phyloP scores from a whole-genome alignment of 2,329 filamentous ascomycete species.

The Xylariales sp. region DNA sequence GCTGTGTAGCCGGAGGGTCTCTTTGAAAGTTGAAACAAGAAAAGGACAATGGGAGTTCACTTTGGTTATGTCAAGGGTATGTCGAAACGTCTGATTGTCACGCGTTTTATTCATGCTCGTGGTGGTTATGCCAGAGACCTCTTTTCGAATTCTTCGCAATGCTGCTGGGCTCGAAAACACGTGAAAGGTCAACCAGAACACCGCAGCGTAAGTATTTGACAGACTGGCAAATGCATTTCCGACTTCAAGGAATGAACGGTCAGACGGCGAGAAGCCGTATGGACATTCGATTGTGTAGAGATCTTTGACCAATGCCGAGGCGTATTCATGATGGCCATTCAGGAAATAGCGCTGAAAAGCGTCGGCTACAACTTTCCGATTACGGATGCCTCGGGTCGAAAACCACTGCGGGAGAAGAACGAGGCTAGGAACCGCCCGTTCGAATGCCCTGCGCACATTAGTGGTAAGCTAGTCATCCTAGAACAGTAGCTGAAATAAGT shows the following conservation, averaged over 20 bases:
- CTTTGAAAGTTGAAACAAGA: conserved; percentile 15
- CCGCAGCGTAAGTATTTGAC: background rate
- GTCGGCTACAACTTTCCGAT: conserved; percentile 5
- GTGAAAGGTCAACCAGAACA: conserved; percentile 12
- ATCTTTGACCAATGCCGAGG: background rate
- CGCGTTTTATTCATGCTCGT: background rate
- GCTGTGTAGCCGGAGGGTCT: conserved; percentile 5
- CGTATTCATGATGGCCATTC: background rate
- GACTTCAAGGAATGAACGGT: conserved; percentile 1
- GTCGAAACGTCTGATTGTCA: background rate
- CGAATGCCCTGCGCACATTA: background rate
- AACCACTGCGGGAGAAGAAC: conserved; percentile 12
- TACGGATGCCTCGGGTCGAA: background rate
- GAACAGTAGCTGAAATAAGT: background rate
- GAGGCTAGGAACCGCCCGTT: conserved; percentile 1
- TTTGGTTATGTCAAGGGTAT: conserved; percentile 6
- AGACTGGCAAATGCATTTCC: background rate
- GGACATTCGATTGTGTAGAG: conserved; percentile 2
- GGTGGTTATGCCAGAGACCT: background rate
- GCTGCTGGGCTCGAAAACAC: background rate
- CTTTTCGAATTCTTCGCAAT: background rate
- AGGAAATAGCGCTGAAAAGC: conserved; percentile 9
- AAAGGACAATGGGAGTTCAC: conserved; percentile 9
- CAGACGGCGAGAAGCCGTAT: background rate
- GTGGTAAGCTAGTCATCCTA: conserved; percentile 3